Evolutionary conservation across 768 basidiomycete genomes (phyloP).

Genomic region (Hygrocybe punicea): DNA sequence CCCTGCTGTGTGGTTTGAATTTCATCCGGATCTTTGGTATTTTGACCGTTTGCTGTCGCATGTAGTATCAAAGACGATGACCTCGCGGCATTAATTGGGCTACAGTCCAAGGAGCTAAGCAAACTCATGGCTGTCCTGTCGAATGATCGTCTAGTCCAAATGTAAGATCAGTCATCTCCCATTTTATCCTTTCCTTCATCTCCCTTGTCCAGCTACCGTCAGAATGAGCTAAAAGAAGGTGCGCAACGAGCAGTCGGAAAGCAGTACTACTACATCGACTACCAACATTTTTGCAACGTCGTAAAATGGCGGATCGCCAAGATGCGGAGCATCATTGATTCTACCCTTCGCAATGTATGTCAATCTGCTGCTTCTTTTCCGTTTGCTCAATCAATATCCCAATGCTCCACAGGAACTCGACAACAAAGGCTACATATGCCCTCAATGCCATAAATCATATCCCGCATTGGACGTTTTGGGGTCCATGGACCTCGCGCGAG

Average conservation of each 20-base stretch:
- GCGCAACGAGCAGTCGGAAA: slow-evolving; percentile 82
- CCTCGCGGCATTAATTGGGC: slow-evolving; percentile 83
- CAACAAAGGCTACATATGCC: slow-evolving; percentile 96
- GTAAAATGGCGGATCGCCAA: slow-evolving; percentile 96
- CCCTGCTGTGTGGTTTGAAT: slow-evolving; percentile 19
- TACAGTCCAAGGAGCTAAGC: slow-evolving; percentile 85
- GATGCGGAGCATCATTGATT: slow-evolving; percentile 88
- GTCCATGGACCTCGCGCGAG: slow-evolving; percentile 67
- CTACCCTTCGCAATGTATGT: slow-evolving; percentile 80
- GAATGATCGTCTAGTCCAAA: slow-evolving; percentile 72
- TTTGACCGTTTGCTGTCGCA: slow-evolving; percentile 10
- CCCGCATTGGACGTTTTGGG: slow-evolving; percentile 81
- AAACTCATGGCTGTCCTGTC: slow-evolving; percentile 82
- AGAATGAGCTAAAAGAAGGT: slow-evolving; percentile 88
- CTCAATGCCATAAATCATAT: slow-evolving; percentile 80
- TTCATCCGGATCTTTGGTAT: slow-evolving; percentile 22
- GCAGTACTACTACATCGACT: slow-evolving; percentile 96
- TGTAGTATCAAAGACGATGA: slow-evolving; percentile 89
- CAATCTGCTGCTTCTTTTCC: neutral
- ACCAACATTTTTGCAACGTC: slow-evolving; percentile 92
- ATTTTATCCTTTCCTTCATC: neutral
- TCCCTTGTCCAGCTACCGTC: slow-evolving; percentile 62
- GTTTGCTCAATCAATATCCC: neutral
- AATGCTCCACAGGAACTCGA: slow-evolving; percentile 91
- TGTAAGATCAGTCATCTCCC: slow-evolving; percentile 40